phyloP scores from a whole-genome alignment of 257 asterid species.

The Solanum stenotomum region DNA sequence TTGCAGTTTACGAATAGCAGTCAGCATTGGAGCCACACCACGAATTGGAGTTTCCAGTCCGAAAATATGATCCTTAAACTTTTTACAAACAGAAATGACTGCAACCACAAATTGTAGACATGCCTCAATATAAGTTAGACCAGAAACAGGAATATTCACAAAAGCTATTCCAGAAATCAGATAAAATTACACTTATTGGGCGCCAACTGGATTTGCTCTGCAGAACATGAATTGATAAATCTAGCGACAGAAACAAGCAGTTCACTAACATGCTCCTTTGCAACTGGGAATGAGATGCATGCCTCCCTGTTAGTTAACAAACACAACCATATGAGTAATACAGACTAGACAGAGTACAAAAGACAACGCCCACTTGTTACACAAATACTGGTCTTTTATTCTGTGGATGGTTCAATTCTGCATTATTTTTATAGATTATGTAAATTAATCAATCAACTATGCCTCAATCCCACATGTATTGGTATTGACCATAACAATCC shows the following conservation, averaged over 20 bases:
- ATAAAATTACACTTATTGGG: conserved; percentile 64
- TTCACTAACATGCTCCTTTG: conserved; percentile 54
- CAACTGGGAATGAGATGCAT: conserved; percentile 34
- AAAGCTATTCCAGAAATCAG: neutral
- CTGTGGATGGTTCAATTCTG: neutral
- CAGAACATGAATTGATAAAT: conserved; percentile 56
- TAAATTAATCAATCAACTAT: neutral
- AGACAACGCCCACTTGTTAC: neutral
- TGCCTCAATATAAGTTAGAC: conserved; percentile 10
- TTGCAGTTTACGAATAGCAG: conserved; percentile 69
- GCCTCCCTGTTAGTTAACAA: conserved; percentile 55
- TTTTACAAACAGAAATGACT: conserved; percentile 78
- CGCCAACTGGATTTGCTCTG: conserved; percentile 73
- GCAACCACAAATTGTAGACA: conserved; percentile 20
- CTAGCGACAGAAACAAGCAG: conserved; percentile 43
- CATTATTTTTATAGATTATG: neutral
- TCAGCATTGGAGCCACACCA: conserved; percentile 78
- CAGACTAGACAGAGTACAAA: neutral
- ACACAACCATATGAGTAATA: neutral
- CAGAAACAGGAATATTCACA: neutral
- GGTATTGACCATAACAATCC: no score
- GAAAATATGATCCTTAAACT: conserved; percentile 68
- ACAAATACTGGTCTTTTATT: neutral
- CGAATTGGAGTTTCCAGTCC: conserved; percentile 64
- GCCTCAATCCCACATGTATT: no score